Base-by-base conservation (phyloP, 495 filamentous ascomycete species). In the Aspergillus coremiiformis region DNA sequence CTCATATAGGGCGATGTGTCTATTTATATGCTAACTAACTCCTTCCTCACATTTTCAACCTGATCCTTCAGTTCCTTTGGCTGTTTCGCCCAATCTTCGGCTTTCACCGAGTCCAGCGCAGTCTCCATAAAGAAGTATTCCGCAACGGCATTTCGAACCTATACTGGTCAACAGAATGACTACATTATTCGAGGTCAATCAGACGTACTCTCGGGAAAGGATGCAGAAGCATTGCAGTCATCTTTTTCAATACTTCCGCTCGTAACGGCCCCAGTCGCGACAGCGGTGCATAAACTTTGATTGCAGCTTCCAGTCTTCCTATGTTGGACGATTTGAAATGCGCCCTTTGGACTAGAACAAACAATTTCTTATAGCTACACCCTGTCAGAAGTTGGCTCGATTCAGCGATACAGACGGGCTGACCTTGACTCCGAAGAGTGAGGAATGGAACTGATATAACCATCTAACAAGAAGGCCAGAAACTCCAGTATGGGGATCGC, bases 281-380 rank as follows among this genome's bases (percentile, higher is more conserved):
- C 22, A 96, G 66, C 14, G 82, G 82, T 5, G 82, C 78, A 67
- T 96, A 97, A 5, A 90, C 78, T 50, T 79, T 81, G 39, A 94
- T 69, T 15, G 86, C 89, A 1, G 87, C 86, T 62, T 86, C 80
- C 9, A 97, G 72, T 57, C 90, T 88, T 23, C 79, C 75, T 5
- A 95, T 80, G 61, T 87, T 89, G 10, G 79, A 76, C 9, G 87
- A 85, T 69, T 90, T 91, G 73, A 84, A 89, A 58, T 90, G 88
- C 4, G 87, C 76, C 66, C 85, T 88, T 56, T 92, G 89, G 8
- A 83, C 77, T 12, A 80, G 66, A 26, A 81, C 68, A 49, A 90
- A 90, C 17, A 95, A 63, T 20, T 64, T 76, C 56, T 78, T 77
- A 57, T 76, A 77, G 50, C 76, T 81, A 58, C 17, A 51, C 24